Base-by-base conservation (phyloP, 2,329 filamentous ascomycete species). In the Hypoxylon sp. region DNA sequence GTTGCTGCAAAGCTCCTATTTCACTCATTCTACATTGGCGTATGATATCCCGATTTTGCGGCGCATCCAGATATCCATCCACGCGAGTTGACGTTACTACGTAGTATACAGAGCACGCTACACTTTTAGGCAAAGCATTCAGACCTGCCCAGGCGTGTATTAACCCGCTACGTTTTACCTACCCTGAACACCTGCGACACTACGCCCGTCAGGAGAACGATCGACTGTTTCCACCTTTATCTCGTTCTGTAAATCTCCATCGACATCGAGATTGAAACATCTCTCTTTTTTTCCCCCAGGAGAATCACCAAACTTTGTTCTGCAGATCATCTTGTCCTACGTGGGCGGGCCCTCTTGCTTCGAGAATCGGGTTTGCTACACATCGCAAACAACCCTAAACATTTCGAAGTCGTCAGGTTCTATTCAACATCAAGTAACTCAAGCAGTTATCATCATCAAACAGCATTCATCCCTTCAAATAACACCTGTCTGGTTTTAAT, bases 151-250 rank as follows among this genome's bases (percentile, higher is more conserved):
- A 61, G 26, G 63, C 67, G 69, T 74, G 63, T 70, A 66, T 67
- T 71, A 68, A 68, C 71, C 64, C 67, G 70, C 66, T 55, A 42
- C 39, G 51, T 67, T 75, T 74, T 61, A 55, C 26, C 47, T 59
- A 59, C 48, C 66, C 73, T 68, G 66, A 74, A 37, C 77, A 79
- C 74, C 80, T 83, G 81, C 80, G 80, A 83, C 80, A 80, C 78
- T 70, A 74, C 74, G 67, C 65, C 74, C 78, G 76, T 78, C 78
- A 79, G 74, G 71, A 75, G 68, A 73, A 57, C 66, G 62, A 73
- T 73, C 74, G 59, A 47, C 62, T 44, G 76, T 79, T 79, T 78
- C 74, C 73, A 70, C 73, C 66, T 69, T 73, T 65, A 70, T 73
- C 71, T 73, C 66, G 71, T 71, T 70, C 72, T 70, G 70, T 52